A percentile compares a stretch with the other conserved stretches of the same genome.
Conservation (phyloP, 2,329 filamentous ascomycete species). For the Diaporthe destruens region DNA sequence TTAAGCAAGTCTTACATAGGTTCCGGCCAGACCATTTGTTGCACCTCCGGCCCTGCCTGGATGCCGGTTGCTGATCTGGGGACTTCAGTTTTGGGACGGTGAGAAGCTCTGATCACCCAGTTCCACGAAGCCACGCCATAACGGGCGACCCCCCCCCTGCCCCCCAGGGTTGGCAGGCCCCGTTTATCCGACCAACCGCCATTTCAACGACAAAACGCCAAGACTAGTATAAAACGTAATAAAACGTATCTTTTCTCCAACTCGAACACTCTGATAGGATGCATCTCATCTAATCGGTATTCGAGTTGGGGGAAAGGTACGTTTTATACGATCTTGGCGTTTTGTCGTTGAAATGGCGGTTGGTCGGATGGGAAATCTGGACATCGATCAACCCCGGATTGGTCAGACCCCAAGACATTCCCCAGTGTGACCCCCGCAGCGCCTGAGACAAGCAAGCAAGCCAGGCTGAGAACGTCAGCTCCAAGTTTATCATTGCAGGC, state of each 20-base stretch:
- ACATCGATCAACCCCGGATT: conserved; percentile 31
- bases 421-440: conserved; percentile 31
- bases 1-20: conserved; percentile 17
- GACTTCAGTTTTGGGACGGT: conserved; percentile 24
- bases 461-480: conserved; percentile 20
- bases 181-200: no score
- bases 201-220: no score
- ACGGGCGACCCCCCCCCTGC: background rate
- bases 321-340: no score
- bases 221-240: no score
- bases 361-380: conserved; percentile 23
- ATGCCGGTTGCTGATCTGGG: conserved; percentile 14
- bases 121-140: conserved; percentile 29
- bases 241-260: no score
- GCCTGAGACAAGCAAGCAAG: conserved; percentile 21
- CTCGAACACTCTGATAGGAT: no score
- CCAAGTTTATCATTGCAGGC: conserved; percentile 15
- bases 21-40: conserved; percentile 1
- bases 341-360: no score
- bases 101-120: conserved; percentile 27
- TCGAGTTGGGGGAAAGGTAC: no score
- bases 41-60: background rate
- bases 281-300: no score
- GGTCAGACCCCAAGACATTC: conserved; percentile 31
- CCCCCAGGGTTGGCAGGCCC: conserved; percentile 21